Percentiles rank a stretch among this genome's conserved stretches.
These are phyloP conservation scores for Xylaria intraflava DNA, from an alignment of 495 filamentous ascomycete genomes.

Conservation along the genomic window DNA sequence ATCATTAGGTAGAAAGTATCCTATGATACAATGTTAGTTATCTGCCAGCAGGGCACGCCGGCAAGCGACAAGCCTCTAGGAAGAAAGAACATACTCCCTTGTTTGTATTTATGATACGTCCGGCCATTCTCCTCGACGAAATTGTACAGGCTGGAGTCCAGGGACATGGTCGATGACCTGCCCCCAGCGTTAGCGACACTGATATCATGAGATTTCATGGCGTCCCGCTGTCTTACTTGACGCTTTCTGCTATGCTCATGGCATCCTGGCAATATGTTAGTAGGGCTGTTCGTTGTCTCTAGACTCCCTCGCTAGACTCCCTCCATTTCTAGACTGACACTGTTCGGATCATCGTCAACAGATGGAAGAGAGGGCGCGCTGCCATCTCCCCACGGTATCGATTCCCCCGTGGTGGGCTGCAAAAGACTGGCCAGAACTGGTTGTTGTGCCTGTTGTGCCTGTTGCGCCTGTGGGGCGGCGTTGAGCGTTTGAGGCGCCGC, in stretches of 20 bases:
- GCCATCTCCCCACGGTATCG: slow-evolving; percentile 22
- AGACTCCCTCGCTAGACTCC: too few relatives aligned
- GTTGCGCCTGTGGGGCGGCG: too few relatives aligned
- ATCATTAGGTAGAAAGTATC: slow-evolving; percentile 37
- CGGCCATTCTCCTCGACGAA: slow-evolving; percentile 32
- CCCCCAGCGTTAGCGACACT: background rate
- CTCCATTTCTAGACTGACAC: background rate
- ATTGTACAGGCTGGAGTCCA: slow-evolving; percentile 28
- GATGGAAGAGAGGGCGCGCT: slow-evolving; percentile 26
- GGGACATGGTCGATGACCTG: slow-evolving; percentile 28
- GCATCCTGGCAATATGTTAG: slow-evolving; percentile 4
- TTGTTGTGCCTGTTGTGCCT: too few relatives aligned
- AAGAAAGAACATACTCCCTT: slow-evolving; percentile 20
- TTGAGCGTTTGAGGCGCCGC: background rate
- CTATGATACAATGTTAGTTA: slow-evolving; percentile 11
- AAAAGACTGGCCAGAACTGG: background rate
- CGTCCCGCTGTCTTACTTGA: background rate
- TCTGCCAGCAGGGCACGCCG: background rate
- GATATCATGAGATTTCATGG: background rate
- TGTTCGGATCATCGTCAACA: slow-evolving; percentile 15
- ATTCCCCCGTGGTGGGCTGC: background rate
- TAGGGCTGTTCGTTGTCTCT: background rate
- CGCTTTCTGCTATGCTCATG: slow-evolving; percentile 5
- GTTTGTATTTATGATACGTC: slow-evolving; percentile 32
- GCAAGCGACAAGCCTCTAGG: background rate